These are phyloP conservation scores for Lagerstroemia speciosa DNA, from an alignment of 345 rosid genomes.

Conservation along the genomic window DNA sequence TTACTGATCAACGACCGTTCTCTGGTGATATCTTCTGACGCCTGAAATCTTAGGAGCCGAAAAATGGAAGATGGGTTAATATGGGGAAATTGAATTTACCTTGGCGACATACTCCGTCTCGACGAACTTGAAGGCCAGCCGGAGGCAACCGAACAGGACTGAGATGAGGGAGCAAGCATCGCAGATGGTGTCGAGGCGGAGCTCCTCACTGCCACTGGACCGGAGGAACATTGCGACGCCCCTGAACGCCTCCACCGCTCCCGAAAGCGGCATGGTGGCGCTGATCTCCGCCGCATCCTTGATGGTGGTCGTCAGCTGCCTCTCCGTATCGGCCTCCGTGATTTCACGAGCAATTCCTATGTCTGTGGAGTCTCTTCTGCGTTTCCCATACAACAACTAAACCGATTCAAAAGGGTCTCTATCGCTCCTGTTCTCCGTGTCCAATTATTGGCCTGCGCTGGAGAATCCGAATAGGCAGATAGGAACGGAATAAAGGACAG, in stretches of 20 bases:
- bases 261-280: constrained; percentile 27
- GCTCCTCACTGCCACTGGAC: constrained; percentile 9
- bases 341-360: no score
- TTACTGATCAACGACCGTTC: no score
- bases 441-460: neutral
- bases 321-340: constrained; percentile 14
- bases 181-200: constrained; percentile 21
- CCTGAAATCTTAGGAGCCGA: no score
- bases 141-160: constrained; percentile 18
- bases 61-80: neutral
- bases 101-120: constrained; percentile 15
- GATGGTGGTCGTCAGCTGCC: constrained; percentile 17
- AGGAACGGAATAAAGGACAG: no score
- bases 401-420: neutral
- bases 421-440: neutral
- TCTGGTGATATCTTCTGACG: no score
- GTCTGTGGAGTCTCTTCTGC: neutral
- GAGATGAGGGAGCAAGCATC: constrained; percentile 16
- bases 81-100: constrained; percentile 15
- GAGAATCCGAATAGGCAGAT: no score
- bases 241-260: constrained; percentile 55
- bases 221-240: constrained; percentile 41
- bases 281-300: neutral
- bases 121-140: constrained; percentile 19
- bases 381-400: neutral